Base-by-base conservation (phyloP, 257 asterid species). In the Lavandula angustifolia region DNA sequence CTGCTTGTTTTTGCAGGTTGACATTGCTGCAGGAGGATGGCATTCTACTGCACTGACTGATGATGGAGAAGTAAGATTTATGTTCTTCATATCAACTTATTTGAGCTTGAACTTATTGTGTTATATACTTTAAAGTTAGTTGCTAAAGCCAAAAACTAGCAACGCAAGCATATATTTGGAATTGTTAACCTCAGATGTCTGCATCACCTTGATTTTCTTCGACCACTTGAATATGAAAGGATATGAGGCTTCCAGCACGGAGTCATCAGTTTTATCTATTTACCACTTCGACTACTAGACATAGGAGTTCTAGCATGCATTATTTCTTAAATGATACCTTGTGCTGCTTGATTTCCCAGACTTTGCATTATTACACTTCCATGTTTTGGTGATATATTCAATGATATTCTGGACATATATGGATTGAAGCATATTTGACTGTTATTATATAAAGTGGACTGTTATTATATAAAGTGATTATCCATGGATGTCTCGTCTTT, bases 21-120 rank as follows among this genome's bases (percentile, higher is more conserved):
- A 90, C 74, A 86, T 94, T 81, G 97, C 99, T 43, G 96, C 99
- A 68, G 99, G 99, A 75, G 99, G 99, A 73, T 94, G 99, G 99
- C 99, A 94, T 81, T 94, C 99, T 66, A 85, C 96, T 55, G 99
- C 88, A 43, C 77, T 94, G 83, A 94, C 97, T 70, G 86, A 84
- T 72, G 92, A 94, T 44, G 99, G 99, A 54, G 97, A 90, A 88
- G 99, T 92, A 62, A 44, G 60, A 18, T 40, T 18, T 55, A 33
- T 67, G 9, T 60, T 75, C 51, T 32, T 22, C 6, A 37, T 35
- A 27, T 37, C 47, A 40, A 18, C 49, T 14, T 61, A 10, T 33
- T 46, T 22, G 18, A 46, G 59, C 38, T 14, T 10, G 47, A 17
- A 52, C 56, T 49, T 13, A 31, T 42, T 62, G 9, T 43, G 33